These are phyloP conservation scores for Pestalotiopsis sp. DNA, from an alignment of 2,329 filamentous ascomycete species.

Conservation along the genomic window DNA sequence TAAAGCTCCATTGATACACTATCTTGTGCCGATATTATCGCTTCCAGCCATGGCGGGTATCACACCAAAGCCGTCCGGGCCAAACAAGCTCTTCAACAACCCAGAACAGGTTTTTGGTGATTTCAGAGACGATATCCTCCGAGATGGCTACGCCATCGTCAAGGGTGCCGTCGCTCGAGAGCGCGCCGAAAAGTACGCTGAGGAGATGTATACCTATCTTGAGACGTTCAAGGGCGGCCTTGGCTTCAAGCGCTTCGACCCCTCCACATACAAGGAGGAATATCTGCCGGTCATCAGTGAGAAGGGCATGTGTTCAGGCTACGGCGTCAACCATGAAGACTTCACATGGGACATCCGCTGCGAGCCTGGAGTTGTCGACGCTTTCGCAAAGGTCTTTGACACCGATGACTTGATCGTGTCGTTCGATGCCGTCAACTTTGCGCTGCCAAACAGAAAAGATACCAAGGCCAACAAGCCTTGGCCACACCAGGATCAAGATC, in stretches of 20 bases:
- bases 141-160: constrained; percentile 27
- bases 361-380: constrained; percentile 44
- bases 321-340: constrained; percentile 47
- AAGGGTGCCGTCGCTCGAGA: constrained; percentile 23
- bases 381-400: constrained; percentile 46
- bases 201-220: constrained; percentile 16
- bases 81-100: constrained; percentile 7
- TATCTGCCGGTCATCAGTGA: constrained; percentile 40
- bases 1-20: background rate
- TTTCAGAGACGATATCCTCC: constrained; percentile 24
- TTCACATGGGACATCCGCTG: constrained; percentile 49
- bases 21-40: background rate
- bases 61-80: constrained; percentile 6
- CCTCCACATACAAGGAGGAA: constrained; percentile 36
- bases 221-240: constrained; percentile 15
- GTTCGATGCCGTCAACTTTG: constrained; percentile 47
- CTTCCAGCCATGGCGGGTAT: background rate
- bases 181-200: constrained; percentile 18
- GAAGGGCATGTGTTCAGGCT: constrained; percentile 48
- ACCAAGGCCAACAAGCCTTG: constrained; percentile 39
- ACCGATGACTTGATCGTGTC: constrained; percentile 48
- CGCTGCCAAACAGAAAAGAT: constrained; percentile 36
- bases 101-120: constrained; percentile 11
- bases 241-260: constrained; percentile 31
- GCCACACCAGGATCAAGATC: constrained; percentile 48